These are phyloP conservation scores for Leishmania major DNA, from an alignment of 208 protist species.

Conservation along the genomic window DNA sequence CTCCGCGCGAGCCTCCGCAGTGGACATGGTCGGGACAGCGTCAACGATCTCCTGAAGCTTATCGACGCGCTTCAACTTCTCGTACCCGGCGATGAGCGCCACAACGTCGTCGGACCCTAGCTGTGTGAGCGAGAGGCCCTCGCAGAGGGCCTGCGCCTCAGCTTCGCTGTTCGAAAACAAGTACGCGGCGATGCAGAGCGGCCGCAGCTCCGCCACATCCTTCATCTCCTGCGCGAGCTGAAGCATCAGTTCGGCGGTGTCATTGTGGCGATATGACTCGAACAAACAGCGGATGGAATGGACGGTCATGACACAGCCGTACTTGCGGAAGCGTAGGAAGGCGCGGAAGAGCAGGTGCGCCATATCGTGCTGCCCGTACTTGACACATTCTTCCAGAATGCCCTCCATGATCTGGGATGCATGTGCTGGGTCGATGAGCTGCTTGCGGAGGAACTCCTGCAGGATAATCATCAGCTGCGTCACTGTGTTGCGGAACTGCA, in stretches of 20 bases:
- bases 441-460: constrained; percentile 89
- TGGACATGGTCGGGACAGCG: constrained; percentile 28
- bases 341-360: constrained; percentile 89
- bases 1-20: constrained; percentile 23
- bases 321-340: constrained; percentile 89
- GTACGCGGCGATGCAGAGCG: constrained; percentile 85
- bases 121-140: constrained; percentile 51
- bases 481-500: constrained; percentile 89
- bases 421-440: constrained; percentile 78
- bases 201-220: constrained; percentile 63
- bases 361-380: constrained; percentile 89
- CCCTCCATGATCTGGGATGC: constrained; percentile 91
- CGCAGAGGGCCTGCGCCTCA: constrained; percentile 63
- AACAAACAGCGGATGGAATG: constrained; percentile 80
- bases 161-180: constrained; percentile 74
- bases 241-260: constrained; percentile 84
- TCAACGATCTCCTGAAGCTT: constrained; percentile 66
- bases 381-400: constrained; percentile 85
- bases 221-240: constrained; percentile 88
- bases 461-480: constrained; percentile 91
- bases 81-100: constrained; percentile 84
- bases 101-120: constrained; percentile 64
- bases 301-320: constrained; percentile 81
- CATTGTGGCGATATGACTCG: constrained; percentile 86
- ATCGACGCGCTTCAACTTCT: constrained; percentile 61